Base-by-base conservation (phyloP, 352 stramenopile species). In the Phytophthora constricta region DNA sequence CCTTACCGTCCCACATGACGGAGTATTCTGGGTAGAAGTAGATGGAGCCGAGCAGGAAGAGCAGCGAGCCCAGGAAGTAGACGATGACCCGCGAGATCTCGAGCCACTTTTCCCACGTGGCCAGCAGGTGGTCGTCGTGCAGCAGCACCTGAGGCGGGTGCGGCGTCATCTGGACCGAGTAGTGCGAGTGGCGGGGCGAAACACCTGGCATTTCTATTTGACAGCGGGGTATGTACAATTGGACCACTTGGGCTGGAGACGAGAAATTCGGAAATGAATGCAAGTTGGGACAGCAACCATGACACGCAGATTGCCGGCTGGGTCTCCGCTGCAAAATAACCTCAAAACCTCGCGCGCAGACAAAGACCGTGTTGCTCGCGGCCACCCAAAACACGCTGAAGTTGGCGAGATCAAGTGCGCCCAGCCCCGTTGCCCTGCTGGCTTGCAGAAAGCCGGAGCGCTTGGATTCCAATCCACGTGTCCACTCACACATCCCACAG, bases 1-100 rank as follows among this genome's bases (percentile, higher is more conserved):
- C 87, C 22, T 91, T 69, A 60, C 84, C 83, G 28, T 84, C 50
- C 80, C 82, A 89, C 31, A 87, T 51, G 47, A 77, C 77, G n/a
- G 73, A 74, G 68, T 83, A 89, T 58, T 92, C 77, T 20, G 87
- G 87, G 70, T 92, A 95, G 73, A 86, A 95, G 60, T 87, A 86
- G 62, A 93, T 86, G 58, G 87, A 95, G 60, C 87, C 87, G 34
- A 85, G 23, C 22, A 93, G 70, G 75, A 95, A 95, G 56, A 92
- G 75, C 58, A 86, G 19, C 23, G 83, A 91, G 51, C 87, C 84
- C 28, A 87, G 42, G 49, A 90, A 80, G 71, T 87, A 95, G 26
- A 56, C 54, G 17, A 79, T 46, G 28, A 87, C 76, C 51, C 83
- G 82, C 28, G 57, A 54, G 28, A 91, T 71, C 60, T 90, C 74